Evolutionary conservation across 371 early-diverging fungal species (phyloP).

Genomic region (Saksenaea vasiformis): DNA sequence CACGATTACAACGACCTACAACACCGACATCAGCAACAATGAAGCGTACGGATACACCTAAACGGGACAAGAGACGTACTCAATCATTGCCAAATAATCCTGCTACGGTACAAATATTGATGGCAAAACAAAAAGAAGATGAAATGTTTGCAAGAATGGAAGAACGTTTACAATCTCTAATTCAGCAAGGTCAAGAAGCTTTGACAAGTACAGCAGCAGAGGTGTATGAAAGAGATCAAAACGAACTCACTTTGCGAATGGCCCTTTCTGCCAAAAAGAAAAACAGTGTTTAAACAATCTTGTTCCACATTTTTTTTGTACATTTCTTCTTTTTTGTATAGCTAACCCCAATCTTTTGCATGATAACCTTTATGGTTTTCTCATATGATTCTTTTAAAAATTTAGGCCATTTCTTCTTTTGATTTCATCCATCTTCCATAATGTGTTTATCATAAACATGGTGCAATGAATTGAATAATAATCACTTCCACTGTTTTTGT

Average conservation of each 20-base stretch:
- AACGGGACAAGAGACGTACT: slow-evolving; percentile 1
- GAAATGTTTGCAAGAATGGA: slow-evolving; percentile 16
- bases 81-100: slow-evolving; percentile 7
- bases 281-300: slow-evolving; percentile 3
- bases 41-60: background rate
- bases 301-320: slow-evolving; percentile 1
- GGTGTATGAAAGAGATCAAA: slow-evolving; percentile 1
- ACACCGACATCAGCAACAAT: background rate
- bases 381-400: too few relatives aligned
- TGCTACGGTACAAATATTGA: slow-evolving; percentile 2
- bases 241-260: background rate
- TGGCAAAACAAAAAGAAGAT: slow-evolving; percentile 10
- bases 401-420: too few relatives aligned
- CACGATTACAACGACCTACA: background rate
- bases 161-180: slow-evolving; percentile 8
- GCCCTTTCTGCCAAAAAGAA: background rate
- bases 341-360: background rate
- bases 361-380: too few relatives aligned
- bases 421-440: too few relatives aligned
- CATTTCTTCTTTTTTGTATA: background rate
- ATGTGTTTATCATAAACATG: too few relatives aligned
- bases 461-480: too few relatives aligned
- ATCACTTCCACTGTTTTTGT: too few relatives aligned
- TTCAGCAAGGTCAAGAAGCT: slow-evolving; percentile 16
- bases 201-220: slow-evolving; percentile 8